phyloP scores from a whole-genome alignment of 2,329 filamentous ascomycete genomes.

The Xylariaceae sp. region DNA sequence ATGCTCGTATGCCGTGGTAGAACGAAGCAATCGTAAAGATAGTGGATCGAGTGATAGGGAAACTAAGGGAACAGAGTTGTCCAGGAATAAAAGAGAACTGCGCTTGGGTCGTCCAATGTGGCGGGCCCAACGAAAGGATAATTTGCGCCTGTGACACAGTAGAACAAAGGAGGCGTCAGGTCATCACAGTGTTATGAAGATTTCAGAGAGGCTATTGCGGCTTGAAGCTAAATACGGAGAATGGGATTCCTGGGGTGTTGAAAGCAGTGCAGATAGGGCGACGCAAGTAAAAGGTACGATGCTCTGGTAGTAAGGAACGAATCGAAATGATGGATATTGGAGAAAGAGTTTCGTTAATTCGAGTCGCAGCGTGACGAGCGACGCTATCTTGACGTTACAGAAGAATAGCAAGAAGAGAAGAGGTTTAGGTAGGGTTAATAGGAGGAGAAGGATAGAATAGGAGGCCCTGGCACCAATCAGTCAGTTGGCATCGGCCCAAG shows the following conservation, averaged over 20 bases:
- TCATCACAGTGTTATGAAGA: conserved; percentile 27
- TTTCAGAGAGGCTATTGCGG: neutral
- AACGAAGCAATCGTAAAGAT: conserved; percentile 14
- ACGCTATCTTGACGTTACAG: no score
- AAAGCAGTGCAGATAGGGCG: conserved; percentile 12
- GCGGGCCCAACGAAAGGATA: conserved; percentile 29
- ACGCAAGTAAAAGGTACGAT: conserved; percentile 1
- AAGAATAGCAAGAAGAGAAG: neutral
- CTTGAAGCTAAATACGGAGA: neutral
- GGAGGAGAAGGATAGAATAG: neutral
- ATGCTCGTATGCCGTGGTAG: conserved; percentile 10
- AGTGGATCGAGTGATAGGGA: neutral
- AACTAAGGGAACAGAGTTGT: conserved; percentile 9
- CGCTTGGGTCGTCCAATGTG: conserved; percentile 18
- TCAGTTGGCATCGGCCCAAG: neutral
- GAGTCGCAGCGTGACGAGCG: neutral
- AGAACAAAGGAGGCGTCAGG: conserved; percentile 36
- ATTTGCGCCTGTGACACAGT: conserved; percentile 25
- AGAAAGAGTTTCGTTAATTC: neutral
- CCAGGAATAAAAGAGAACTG: conserved; percentile 19
- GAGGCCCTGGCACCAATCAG: neutral
- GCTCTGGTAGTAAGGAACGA: neutral
- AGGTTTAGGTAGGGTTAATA: neutral
- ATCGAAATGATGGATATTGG: conserved; percentile 5
- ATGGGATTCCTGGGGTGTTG: conserved; percentile 4